Evolutionary conservation across 31 red algal species (phyloP), one percentile per base, ranked within the genome.

Genomic region (Endocladia muricata): DNA sequence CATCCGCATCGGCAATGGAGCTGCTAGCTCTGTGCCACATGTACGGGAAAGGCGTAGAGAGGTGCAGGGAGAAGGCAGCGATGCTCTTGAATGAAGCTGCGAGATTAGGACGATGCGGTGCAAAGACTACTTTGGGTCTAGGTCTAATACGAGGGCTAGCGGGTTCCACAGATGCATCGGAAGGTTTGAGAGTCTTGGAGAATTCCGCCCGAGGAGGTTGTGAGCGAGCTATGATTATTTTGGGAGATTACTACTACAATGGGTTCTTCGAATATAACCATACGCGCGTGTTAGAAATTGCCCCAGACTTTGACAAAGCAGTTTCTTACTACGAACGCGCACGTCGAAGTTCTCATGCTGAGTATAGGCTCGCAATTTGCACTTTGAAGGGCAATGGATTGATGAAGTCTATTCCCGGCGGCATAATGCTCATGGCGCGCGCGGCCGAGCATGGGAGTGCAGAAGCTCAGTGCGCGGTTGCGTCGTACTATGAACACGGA

Each of bases 361-460:
- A 32, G 23, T 81, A 81, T 38, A 21, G 42, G 17, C 62, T 69
- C 35, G 37, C n/a, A 28, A 25, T 37, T 21, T 81, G 77, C 37
- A 37, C 54, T 39, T 34, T 68, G 44, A 68, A 49, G 40, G 77
- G 77, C 35, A 38, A 32, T 19, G 61, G 63, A 51, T 31, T 81
- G 22, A 15, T 31, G 4, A 30, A 8, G 13, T 58, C 60, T 13
- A 17, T 34, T 6, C 19, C 38, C 17, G 37, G 58, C 7, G 77
- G 42, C 6, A 56, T 48, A 31, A 17, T 40, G 26, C 40, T 88
- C 13, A 57, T 88, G 68, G 8, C 32, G 69, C 44, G 44, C 37
- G 64, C 85, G 21, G 67, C 68, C 11, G 61, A 75, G 26, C 40
- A 64, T 21, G 85, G 68, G 28, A 68, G 37, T 76, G 23, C 40